Base-by-base conservation (phyloP, 148 eudicot genomes). In the Silene latifolia region DNA sequence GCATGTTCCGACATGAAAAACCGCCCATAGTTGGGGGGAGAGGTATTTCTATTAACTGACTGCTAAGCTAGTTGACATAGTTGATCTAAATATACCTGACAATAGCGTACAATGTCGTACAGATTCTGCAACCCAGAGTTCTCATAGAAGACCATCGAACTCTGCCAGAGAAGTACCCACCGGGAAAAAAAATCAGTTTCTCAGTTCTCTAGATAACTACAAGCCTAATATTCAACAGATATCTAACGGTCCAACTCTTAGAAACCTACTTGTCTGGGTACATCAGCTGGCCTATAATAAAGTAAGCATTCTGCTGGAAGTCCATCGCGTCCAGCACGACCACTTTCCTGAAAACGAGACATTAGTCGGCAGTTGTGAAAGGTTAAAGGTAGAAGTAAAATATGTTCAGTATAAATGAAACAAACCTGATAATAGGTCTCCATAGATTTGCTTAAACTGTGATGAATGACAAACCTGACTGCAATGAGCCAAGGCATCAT, bases 381-480 rank as follows among this genome's bases (percentile, higher is more conserved):
- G 59, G 39, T 63, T 29, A 13, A 51, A 9, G 35, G 15, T 47
- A 73, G 27, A 39, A 11, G 17, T 47, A 73, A 44, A 39, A 7
- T 0, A 69, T 63, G 46, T 35, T 67, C 39, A 39, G 20, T 25
- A 53, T 63, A 21, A 51, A 67, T 32, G 58, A 72, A 74, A 57
- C 62, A 77, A 76, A 94, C 98, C 98, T 95, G 98, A 77, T 95
- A 95, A 82, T 95, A 95, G 23, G 98, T 95, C 89, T 95, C 98
- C 98, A 95, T 92, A 81, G 98, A 92, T 87, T 95, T 95, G 91
- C 98, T 88, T 60, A 95, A 85, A 79, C 96, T 95, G 82, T 95
- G 98, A 86, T 95, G 98, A 76, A 95, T 83, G 83, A 95, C 98
- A 83, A 95, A 95, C 92, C 98, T 95, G 93, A 95, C 98, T 94